A percentile compares a stretch with the other conserved stretches of the same genome.
phyloP scores from a whole-genome alignment of 148 eudicot species.

The Cornus suecica region DNA sequence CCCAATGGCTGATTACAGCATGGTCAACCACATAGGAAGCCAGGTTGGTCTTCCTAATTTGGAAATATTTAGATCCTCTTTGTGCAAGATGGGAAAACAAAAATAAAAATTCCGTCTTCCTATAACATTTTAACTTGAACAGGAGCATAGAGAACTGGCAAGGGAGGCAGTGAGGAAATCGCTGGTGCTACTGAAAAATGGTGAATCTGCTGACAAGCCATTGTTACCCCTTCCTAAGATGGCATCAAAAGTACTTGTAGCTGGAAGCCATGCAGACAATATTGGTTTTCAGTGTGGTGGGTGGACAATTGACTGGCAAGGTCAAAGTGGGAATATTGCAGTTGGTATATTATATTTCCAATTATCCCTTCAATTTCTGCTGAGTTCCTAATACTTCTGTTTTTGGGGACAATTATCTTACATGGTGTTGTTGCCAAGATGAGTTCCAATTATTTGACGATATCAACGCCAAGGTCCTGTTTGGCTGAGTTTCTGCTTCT shows the following conservation, averaged over 20 bases:
- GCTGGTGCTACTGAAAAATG: conserved; percentile 33
- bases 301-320: conserved; percentile 37
- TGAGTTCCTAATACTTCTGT: too few relatives aligned
- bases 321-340: conserved; percentile 28
- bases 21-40: conserved; percentile 24
- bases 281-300: conserved; percentile 42
- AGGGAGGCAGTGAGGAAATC: conserved; percentile 37
- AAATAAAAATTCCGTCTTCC: neutral
- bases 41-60: conserved; percentile 13
- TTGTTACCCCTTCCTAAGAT: conserved; percentile 34
- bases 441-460: too few relatives aligned
- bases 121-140: neutral
- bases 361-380: neutral
- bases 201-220: conserved; percentile 22
- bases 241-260: conserved; percentile 31
- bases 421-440: too few relatives aligned
- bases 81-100: neutral
- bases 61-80: neutral
- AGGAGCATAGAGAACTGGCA: conserved; percentile 38
- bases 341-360: conserved; percentile 13
- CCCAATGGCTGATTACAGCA: conserved; percentile 28
- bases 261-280: conserved; percentile 34
- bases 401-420: too few relatives aligned
- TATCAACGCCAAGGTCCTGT: too few relatives aligned
- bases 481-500: too few relatives aligned